phyloP scores from a whole-genome alignment of 2,329 filamentous ascomycete species.

The Apiospora marii region DNA sequence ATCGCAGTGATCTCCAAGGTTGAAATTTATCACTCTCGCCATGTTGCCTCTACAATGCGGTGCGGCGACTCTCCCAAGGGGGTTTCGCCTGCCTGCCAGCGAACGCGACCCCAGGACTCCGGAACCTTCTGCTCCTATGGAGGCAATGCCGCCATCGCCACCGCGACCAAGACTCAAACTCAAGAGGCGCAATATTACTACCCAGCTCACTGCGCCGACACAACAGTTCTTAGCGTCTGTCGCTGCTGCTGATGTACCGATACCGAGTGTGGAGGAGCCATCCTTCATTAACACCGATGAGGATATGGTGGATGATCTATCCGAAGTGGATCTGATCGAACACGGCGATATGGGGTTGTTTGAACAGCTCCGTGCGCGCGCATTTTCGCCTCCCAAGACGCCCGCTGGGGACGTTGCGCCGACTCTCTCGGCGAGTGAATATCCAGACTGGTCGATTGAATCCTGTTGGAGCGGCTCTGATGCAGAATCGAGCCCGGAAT shows the following conservation, averaged over 20 bases:
- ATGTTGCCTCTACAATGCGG: constrained; percentile 58
- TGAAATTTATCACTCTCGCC: constrained; percentile 23
- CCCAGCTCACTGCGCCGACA: constrained; percentile 63
- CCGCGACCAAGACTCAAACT: constrained; percentile 62
- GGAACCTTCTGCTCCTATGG: constrained; percentile 53
- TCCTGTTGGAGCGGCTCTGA: constrained; percentile 62
- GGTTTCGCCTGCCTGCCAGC: constrained; percentile 47
- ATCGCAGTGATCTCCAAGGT: neutral
- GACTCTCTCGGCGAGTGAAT: constrained; percentile 54
- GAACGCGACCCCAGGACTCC: constrained; percentile 57
- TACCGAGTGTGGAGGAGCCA: constrained; percentile 70
- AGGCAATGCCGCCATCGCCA: constrained; percentile 54
- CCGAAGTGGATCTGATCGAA: constrained; percentile 45
- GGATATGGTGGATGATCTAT: constrained; percentile 51
- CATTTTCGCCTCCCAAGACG: constrained; percentile 66
- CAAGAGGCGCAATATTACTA: constrained; percentile 61
- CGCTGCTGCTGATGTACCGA: constrained; percentile 68
- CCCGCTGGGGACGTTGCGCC: constrained; percentile 58
- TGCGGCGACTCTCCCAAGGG: constrained; percentile 53
- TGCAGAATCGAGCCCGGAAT: constrained; percentile 64
- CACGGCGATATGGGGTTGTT: constrained; percentile 41
- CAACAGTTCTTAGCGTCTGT: constrained; percentile 73
- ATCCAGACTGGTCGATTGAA: constrained; percentile 67
- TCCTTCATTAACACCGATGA: constrained; percentile 47
- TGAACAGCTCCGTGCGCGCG: constrained; percentile 47